Conservation (phyloP, 805 yeast species). For the Monosporozyma aerobia region DNA sequence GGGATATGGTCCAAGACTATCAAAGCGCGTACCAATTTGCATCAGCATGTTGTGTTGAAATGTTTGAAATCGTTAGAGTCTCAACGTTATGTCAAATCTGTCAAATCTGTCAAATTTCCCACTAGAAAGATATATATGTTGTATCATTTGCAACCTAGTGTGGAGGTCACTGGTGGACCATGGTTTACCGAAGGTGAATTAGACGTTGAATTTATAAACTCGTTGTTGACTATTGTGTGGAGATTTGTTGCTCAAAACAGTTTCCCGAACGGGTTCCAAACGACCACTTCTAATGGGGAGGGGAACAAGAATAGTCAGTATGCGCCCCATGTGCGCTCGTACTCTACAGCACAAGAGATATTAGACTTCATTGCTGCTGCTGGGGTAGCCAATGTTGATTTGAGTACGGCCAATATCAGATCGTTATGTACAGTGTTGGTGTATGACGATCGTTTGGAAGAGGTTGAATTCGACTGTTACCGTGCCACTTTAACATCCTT, state of each 20-base stretch:
- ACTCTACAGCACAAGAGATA: slow-evolving; percentile 66
- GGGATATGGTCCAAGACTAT: slow-evolving; percentile 95
- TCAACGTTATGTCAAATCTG: slow-evolving; percentile 76
- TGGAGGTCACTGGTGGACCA: slow-evolving; percentile 97
- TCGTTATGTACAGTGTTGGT: slow-evolving; percentile 80
- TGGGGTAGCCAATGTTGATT: slow-evolving; percentile 74
- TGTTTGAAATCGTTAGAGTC: slow-evolving; percentile 73
- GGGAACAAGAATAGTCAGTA: slow-evolving; percentile 25
- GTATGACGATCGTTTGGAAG: slow-evolving; percentile 78
- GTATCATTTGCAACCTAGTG: slow-evolving; percentile 84
- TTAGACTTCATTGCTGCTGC: slow-evolving; percentile 61
- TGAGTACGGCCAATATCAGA: slow-evolving; percentile 63
- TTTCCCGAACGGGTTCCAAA: slow-evolving; percentile 58
- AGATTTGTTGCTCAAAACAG: slow-evolving; percentile 69
- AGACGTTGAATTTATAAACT: slow-evolving; percentile 87
- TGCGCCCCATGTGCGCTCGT: slow-evolving; percentile 50
- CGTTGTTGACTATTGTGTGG: slow-evolving; percentile 79
- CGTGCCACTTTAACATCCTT: slow-evolving; percentile 80
- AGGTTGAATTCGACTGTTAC: slow-evolving; percentile 51
- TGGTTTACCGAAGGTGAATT: slow-evolving; percentile 97
- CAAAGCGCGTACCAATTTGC: slow-evolving; percentile 78
- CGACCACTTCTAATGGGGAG: slow-evolving; percentile 8
- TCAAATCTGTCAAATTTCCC: slow-evolving; percentile 85
- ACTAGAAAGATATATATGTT: slow-evolving; percentile 95
- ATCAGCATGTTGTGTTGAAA: slow-evolving; percentile 81